A percentile compares a stretch with the other conserved stretches of the same genome.
Evolutionary conservation across 306 rosid genomes (phyloP).

Genomic region (Corylus heterophylla): DNA sequence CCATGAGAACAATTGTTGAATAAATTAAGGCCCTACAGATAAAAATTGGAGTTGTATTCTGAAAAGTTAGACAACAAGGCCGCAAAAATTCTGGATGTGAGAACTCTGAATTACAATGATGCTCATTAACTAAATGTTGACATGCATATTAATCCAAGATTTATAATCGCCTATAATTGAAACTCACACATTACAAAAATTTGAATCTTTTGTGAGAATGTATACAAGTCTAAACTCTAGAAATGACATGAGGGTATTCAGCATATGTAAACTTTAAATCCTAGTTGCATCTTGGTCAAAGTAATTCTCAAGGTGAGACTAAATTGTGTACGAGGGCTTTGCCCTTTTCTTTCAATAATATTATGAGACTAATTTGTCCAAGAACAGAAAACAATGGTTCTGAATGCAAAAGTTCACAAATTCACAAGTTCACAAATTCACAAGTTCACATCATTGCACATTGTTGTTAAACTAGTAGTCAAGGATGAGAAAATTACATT

Average conservation of each 20-base stretch:
- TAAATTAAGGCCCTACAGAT: not conserved
- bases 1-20: not conserved
- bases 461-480: not conserved
- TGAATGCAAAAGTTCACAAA: not conserved
- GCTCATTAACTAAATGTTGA: not conserved
- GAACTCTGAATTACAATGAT: not conserved
- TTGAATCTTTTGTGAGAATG: not conserved
- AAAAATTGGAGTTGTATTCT: not conserved
- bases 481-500: constrained; percentile 55
- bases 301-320: not conserved
- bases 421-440: constrained; percentile 8
- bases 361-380: not conserved
- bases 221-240: not conserved
- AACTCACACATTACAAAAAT: not conserved
- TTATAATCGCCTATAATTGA: not conserved
- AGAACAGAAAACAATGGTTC: not conserved
- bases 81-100: not conserved
- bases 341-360: too few relatives aligned
- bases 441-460: constrained; percentile 22
- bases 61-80: not conserved
- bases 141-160: not conserved
- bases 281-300: not conserved
- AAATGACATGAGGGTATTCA: not conserved
- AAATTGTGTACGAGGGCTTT: not conserved
- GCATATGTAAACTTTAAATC: not conserved